These are phyloP conservation scores for Phytopythium helicoides DNA, from an alignment of 352 stramenopile species.

Conservation along the genomic window DNA sequence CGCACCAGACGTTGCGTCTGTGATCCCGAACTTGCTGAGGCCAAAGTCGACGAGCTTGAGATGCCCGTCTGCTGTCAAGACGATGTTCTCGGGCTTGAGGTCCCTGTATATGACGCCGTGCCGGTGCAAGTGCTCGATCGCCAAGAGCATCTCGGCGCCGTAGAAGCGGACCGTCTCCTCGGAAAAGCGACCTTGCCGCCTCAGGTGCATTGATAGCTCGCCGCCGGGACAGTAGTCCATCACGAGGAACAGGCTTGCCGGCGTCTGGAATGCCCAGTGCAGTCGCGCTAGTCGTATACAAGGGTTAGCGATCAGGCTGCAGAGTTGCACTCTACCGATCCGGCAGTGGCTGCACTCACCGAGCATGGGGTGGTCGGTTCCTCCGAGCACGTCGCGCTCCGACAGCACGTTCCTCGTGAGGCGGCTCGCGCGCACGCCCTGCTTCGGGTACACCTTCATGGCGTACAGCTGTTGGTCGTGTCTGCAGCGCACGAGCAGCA, in stretches of 20 bases:
- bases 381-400: conserved; percentile 72
- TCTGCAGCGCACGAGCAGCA: conserved; percentile 70
- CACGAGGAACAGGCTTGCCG: conserved; percentile 60
- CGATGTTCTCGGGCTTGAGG: conserved; percentile 78
- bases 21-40: conserved; percentile 82
- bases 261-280: conserved; percentile 77
- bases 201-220: conserved; percentile 59
- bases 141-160: conserved; percentile 64
- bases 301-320: neutral
- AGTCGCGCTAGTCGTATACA: conserved; percentile 51
- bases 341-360: conserved; percentile 15
- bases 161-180: conserved; percentile 70
- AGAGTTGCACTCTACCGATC: neutral
- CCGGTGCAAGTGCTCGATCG: conserved; percentile 79
- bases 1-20: conserved; percentile 52
- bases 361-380: conserved; percentile 63
- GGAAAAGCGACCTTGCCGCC: conserved; percentile 40
- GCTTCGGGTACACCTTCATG: conserved; percentile 79
- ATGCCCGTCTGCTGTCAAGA: conserved; percentile 62
- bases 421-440: conserved; percentile 44
- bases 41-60: conserved; percentile 84
- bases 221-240: conserved; percentile 84
- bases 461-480: conserved; percentile 59
- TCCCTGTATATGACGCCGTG: conserved; percentile 84
- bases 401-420: conserved; percentile 61